These are phyloP conservation scores for Ceratocystis ficicola DNA, from an alignment of 2,329 filamentous ascomycete species.

Conservation along the genomic window DNA sequence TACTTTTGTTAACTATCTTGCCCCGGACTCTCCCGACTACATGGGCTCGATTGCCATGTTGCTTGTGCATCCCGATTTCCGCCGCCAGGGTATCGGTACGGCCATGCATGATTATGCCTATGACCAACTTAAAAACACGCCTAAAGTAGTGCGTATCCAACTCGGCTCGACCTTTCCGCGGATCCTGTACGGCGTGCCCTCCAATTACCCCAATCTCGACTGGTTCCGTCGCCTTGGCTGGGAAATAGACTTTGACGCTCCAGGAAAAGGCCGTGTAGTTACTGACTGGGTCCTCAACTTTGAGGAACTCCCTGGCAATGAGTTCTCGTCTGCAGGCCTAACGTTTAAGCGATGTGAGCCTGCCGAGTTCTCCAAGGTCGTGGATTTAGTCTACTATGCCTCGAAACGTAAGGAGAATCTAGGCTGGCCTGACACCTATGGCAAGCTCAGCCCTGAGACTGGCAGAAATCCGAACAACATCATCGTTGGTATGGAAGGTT, in stretches of 20 bases:
- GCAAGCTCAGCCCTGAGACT: slow-evolving; percentile 33
- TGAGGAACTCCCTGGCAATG: slow-evolving; percentile 36
- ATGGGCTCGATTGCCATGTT: slow-evolving; percentile 45
- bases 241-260: slow-evolving; percentile 34
- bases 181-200: slow-evolving; percentile 43
- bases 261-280: slow-evolving; percentile 39
- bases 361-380: slow-evolving; percentile 36
- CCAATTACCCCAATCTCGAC: slow-evolving; percentile 32
- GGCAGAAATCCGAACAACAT: slow-evolving; percentile 37
- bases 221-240: slow-evolving; percentile 47
- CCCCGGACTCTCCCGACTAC: slow-evolving; percentile 40
- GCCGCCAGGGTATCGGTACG: slow-evolving; percentile 40
- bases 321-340: slow-evolving; percentile 33
- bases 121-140: slow-evolving; percentile 37
- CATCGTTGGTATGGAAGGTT: slow-evolving; percentile 40
- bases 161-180: slow-evolving; percentile 48
- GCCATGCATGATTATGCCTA: slow-evolving; percentile 43
- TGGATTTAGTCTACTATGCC: slow-evolving; percentile 40
- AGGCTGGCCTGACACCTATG: slow-evolving; percentile 50
- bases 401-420: slow-evolving; percentile 37
- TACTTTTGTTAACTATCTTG: slow-evolving; percentile 46
- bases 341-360: slow-evolving; percentile 36
- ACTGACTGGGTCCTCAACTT: slow-evolving; percentile 45
- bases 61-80: slow-evolving; percentile 39
- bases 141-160: slow-evolving; percentile 43